phyloP scores from a whole-genome alignment of 371 early-diverging fungal genomes.

The Mortierella sp. region DNA sequence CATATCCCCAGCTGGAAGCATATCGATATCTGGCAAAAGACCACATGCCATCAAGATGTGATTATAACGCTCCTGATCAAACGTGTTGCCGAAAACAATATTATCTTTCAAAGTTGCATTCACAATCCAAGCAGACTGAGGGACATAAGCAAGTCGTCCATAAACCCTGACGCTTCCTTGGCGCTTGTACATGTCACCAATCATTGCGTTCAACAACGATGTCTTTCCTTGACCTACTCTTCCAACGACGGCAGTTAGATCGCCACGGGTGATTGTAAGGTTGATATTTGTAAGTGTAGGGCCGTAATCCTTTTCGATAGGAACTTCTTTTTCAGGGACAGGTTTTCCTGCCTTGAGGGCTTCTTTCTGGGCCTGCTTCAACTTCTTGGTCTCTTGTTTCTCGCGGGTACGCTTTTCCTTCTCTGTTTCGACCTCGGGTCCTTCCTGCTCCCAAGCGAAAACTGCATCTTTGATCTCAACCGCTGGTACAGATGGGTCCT shows the following conservation, averaged over 20 bases:
- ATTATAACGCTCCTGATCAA: constrained; percentile 60
- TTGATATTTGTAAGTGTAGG: constrained; percentile 50
- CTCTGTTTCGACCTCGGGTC: constrained; percentile 35
- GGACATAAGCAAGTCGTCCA: constrained; percentile 62
- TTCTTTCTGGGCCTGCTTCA: constrained; percentile 33
- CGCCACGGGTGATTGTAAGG: constrained; percentile 46
- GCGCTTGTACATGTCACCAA: constrained; percentile 62
- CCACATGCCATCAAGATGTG: constrained; percentile 68
- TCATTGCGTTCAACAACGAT: constrained; percentile 58
- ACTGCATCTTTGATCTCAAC: constrained; percentile 48
- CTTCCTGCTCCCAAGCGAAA: constrained; percentile 49
- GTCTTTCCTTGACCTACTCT: constrained; percentile 67
- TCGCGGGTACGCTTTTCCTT: constrained; percentile 21
- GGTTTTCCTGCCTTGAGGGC: constrained; percentile 42
- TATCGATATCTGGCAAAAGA: constrained; percentile 70
- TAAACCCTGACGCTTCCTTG: constrained; percentile 53
- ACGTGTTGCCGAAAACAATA: constrained; percentile 66
- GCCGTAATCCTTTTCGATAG: constrained; percentile 31
- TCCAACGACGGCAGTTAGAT: constrained; percentile 59
- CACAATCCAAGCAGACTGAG: constrained; percentile 69
- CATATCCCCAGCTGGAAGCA: constrained; percentile 73
- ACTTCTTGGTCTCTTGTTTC: constrained; percentile 25
- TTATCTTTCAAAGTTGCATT: constrained; percentile 65
- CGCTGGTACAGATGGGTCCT: constrained; percentile 26
- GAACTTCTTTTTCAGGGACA: constrained; percentile 4